Conservation (phyloP, 257 asterid species). For the Phtheirospermum japonicum region DNA sequence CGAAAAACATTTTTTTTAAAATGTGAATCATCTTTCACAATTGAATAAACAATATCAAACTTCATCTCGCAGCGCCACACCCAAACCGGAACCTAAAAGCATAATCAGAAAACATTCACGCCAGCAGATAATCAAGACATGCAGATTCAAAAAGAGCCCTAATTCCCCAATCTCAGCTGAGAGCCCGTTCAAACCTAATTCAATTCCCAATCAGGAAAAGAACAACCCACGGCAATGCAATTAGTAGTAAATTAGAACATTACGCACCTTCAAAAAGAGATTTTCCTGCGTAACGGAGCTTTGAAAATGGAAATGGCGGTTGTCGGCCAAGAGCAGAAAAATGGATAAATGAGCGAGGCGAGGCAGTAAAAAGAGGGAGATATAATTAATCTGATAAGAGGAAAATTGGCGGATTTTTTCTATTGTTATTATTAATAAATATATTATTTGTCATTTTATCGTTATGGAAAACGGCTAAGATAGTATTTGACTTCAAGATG, state of each 20-base stretch:
- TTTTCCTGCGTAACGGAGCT: conserved; percentile 26
- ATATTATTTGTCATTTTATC: too few relatives aligned
- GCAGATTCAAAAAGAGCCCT: conserved; percentile 28
- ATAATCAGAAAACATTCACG: background rate
- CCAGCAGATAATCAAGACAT: conserved; percentile 15
- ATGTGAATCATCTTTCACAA: background rate
- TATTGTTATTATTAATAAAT: too few relatives aligned
- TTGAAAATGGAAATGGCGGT: conserved; percentile 39
- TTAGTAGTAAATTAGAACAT: background rate
- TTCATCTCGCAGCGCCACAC: background rate
- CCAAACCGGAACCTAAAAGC: background rate
- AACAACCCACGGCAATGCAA: conserved; percentile 4
- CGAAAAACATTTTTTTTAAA: background rate
- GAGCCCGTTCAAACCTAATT: background rate
- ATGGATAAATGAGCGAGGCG: conserved; percentile 26
- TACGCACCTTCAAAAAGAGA: background rate
- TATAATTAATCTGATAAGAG: background rate
- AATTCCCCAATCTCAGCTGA: conserved; percentile 25
- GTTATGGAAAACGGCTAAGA: too few relatives aligned
- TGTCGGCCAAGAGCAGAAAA: conserved; percentile 29
- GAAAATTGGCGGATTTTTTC: too few relatives aligned
- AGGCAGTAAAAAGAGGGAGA: background rate
- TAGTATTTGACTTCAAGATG: too few relatives aligned
- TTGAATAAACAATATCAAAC: background rate
- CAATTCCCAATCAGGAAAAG: conserved; percentile 21